These are phyloP conservation scores for Chalara sp. DNA, from an alignment of 2,329 filamentous ascomycete species.

Conservation along the genomic window DNA sequence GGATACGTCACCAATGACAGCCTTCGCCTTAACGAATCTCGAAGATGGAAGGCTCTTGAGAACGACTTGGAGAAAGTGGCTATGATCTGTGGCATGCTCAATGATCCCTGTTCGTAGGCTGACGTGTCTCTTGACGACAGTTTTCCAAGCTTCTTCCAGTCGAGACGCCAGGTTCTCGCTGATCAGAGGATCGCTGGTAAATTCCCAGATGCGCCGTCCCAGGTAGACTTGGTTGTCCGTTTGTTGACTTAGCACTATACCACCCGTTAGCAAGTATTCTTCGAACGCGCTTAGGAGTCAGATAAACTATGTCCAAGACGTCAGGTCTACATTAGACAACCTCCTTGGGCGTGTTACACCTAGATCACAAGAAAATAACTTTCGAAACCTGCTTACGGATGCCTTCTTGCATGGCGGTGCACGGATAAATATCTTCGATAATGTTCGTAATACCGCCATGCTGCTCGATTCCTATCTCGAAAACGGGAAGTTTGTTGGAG, in stretches of 20 bases:
- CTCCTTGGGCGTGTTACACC: too few species aligned
- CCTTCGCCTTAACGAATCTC: neutral
- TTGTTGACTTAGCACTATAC: neutral
- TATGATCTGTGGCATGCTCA: neutral
- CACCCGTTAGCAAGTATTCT: too few species aligned
- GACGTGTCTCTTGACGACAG: neutral
- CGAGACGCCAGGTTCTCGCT: neutral
- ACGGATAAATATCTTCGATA: conserved; percentile 3
- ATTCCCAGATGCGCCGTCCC: neutral
- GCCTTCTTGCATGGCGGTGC: conserved; percentile 3
- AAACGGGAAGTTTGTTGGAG: neutral
- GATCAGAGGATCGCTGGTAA: neutral
- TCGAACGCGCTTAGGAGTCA: too few species aligned
- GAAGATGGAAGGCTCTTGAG: neutral
- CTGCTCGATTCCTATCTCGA: neutral
- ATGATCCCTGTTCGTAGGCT: neutral
- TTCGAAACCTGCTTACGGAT: neutral
- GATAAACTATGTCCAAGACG: too few species aligned
- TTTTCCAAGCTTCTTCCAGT: neutral
- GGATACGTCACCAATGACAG: neutral
- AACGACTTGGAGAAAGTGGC: neutral
- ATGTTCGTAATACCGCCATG: too few species aligned
- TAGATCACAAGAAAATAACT: too few species aligned
- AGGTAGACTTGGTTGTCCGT: conserved; percentile 2
- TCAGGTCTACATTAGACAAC: too few species aligned